These are phyloP conservation scores for Starmerella geochares DNA, from an alignment of 805 yeast species.

Conservation along the genomic window DNA sequence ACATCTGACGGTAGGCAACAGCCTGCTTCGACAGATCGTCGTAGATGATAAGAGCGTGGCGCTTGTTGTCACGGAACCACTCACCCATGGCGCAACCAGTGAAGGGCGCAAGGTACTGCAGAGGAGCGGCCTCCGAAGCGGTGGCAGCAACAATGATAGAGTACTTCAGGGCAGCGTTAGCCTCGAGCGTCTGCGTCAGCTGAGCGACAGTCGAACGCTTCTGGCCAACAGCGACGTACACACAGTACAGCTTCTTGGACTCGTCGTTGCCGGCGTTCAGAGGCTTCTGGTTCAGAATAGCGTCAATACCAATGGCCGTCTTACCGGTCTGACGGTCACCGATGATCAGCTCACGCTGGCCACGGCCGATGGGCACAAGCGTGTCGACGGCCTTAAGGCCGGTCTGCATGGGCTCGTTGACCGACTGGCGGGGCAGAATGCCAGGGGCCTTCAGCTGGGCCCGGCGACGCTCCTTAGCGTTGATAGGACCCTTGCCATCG, in stretches of 20 bases:
- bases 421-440: slow-evolving; percentile 98
- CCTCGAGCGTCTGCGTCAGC: slow-evolving; percentile 97
- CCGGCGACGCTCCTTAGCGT: slow-evolving; percentile 72
- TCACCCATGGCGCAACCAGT: slow-evolving; percentile 99
- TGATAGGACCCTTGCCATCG: slow-evolving; percentile 98
- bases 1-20: slow-evolving; percentile 99
- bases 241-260: slow-evolving; percentile 97
- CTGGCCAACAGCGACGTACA: slow-evolving; percentile 99
- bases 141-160: slow-evolving; percentile 98
- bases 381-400: slow-evolving; percentile 99
- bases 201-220: slow-evolving; percentile 99
- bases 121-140: slow-evolving; percentile 99
- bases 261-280: slow-evolving; percentile 95
- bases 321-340: slow-evolving; percentile 99
- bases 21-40: slow-evolving; percentile 99
- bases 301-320: slow-evolving; percentile 97
- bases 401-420: slow-evolving; percentile 98
- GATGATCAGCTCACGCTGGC: slow-evolving; percentile 99
- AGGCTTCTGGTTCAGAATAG: slow-evolving; percentile 98
- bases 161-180: slow-evolving; percentile 95
- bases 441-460: slow-evolving; percentile 99
- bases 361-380: slow-evolving; percentile 99
- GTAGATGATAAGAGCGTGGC: slow-evolving; percentile 90
- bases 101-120: slow-evolving; percentile 99
- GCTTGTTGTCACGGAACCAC: slow-evolving; percentile 99